These are phyloP conservation scores for Gossypium herbaceum DNA, from an alignment of 345 rosid genomes.

Conservation along the genomic window DNA sequence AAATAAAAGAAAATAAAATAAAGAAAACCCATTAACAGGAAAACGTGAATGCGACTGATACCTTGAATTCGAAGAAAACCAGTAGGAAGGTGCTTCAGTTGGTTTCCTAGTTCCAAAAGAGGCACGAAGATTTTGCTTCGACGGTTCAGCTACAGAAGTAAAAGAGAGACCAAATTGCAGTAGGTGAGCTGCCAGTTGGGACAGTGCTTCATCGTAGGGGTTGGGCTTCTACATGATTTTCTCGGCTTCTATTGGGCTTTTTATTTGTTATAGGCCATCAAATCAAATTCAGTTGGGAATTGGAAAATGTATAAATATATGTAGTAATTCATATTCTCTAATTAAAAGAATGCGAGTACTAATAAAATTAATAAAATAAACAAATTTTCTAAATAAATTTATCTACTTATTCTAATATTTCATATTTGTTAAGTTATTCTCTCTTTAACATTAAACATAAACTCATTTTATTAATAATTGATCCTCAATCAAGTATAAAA, in stretches of 20 bases:
- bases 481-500: too few species aligned
- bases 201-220: not conserved
- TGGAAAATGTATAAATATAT: too few species aligned
- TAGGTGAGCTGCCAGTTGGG: not conserved
- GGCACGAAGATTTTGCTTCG: not conserved
- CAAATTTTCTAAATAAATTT: too few species aligned
- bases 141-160: not conserved
- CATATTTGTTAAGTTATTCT: too few species aligned
- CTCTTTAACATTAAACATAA: too few species aligned
- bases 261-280: too few species aligned
- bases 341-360: too few species aligned
- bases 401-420: too few species aligned
- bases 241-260: not conserved
- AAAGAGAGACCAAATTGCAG: not conserved
- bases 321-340: too few species aligned
- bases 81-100: not conserved
- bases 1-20: not conserved
- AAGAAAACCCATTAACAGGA: not conserved
- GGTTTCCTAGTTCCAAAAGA: not conserved
- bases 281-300: too few species aligned
- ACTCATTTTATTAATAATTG: too few species aligned
- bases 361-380: too few species aligned
- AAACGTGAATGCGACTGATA: not conserved
- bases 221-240: not conserved
- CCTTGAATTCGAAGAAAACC: slow-evolving; percentile 1